Conservation (phyloP, 345 rosid species). For the Kandelia obovata region DNA sequence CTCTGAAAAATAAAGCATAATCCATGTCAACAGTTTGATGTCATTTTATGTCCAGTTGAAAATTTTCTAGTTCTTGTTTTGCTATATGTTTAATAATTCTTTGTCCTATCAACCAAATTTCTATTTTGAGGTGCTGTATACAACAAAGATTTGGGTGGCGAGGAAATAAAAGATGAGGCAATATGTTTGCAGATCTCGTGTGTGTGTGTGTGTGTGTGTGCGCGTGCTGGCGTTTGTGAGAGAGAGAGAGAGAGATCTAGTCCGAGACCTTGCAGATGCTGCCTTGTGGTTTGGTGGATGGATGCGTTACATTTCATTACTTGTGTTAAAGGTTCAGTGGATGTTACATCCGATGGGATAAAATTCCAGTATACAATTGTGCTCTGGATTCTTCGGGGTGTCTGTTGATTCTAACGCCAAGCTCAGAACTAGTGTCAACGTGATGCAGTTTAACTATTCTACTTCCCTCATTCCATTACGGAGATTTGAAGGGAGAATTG, state of each 20-base stretch:
- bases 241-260: no score
- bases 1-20: conserved; percentile 11
- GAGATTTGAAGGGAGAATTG: conserved; percentile 82
- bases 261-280: no score
- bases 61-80: not conserved
- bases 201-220: not conserved
- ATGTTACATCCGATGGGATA: not conserved
- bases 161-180: no score
- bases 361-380: not conserved
- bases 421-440: not conserved
- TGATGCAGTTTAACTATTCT: conserved; percentile 33
- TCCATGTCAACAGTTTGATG: not conserved
- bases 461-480: conserved; percentile 68
- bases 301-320: no score
- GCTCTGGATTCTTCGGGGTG: not conserved
- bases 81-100: not conserved
- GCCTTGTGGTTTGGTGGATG: no score
- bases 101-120: not conserved
- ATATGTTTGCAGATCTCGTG: no score
- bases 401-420: conserved; percentile 2
- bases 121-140: no score
- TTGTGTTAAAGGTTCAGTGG: not conserved
- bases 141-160: no score
- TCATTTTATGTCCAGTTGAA: not conserved
- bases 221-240: no score